A percentile compares a stretch with the other conserved stretches of the same genome.
Evolutionary conservation across 495 filamentous ascomycete genomes (phyloP).

Genomic region (Tuber borchii): DNA sequence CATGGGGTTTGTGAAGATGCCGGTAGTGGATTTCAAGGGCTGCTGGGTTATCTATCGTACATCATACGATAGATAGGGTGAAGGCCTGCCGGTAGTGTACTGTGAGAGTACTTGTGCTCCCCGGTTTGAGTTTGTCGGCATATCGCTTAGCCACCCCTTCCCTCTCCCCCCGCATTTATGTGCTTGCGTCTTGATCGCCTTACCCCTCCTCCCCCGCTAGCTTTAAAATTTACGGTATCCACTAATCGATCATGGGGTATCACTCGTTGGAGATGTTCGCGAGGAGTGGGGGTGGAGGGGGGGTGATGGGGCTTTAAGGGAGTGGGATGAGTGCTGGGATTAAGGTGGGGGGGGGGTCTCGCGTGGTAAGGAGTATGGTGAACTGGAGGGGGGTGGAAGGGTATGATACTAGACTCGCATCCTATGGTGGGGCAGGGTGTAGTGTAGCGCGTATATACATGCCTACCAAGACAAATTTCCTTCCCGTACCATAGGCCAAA

Average conservation of each 20-base stretch:
- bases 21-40: too few species aligned
- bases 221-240: background rate
- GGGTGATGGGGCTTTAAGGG: background rate
- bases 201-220: background rate
- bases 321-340: background rate
- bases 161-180: too few species aligned
- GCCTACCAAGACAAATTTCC: background rate
- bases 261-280: background rate
- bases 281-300: background rate
- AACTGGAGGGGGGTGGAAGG: background rate
- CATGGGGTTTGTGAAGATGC: background rate
- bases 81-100: too few species aligned
- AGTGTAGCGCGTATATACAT: too few species aligned
- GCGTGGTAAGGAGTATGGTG: background rate
- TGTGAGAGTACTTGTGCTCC: background rate
- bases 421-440: background rate
- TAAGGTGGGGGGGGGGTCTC: too few species aligned
- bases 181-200: background rate
- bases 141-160: background rate
- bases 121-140: background rate
- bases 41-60: too few species aligned
- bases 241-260: background rate
- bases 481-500: background rate
- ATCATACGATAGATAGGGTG: too few species aligned
- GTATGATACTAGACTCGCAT: background rate